phyloP scores from a whole-genome alignment of 2,329 filamentous ascomycete genomes.

The Pezicula radicicola region DNA sequence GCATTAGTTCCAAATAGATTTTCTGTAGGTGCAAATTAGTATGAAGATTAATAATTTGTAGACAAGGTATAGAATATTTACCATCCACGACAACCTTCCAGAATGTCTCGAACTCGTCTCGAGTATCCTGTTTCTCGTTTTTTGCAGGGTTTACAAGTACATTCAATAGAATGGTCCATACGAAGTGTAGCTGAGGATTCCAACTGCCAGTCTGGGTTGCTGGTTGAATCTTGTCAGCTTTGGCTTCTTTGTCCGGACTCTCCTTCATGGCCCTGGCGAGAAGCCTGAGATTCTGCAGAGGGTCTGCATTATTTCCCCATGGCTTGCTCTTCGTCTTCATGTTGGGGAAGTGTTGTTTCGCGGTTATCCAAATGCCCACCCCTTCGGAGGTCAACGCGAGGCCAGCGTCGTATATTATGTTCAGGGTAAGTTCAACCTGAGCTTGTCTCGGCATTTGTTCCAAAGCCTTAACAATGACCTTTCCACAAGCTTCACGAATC shows the following conservation, averaged over 20 bases:
- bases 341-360: constrained; percentile 60
- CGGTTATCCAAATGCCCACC: constrained; percentile 80
- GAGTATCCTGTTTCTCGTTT: constrained; percentile 24
- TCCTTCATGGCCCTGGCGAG: constrained; percentile 80
- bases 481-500: constrained; percentile 85
- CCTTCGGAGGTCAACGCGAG: constrained; percentile 82
- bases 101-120: constrained; percentile 64
- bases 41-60: background rate
- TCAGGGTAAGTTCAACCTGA: constrained; percentile 59
- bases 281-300: constrained; percentile 66
- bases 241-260: constrained; percentile 52
- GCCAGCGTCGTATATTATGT: constrained; percentile 59
- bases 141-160: constrained; percentile 39
- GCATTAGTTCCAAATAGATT: constrained; percentile 79
- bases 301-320: constrained; percentile 68
- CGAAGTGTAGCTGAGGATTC: constrained; percentile 79
- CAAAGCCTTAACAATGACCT: constrained; percentile 73
- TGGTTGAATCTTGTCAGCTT: constrained; percentile 39
- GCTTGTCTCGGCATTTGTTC: constrained; percentile 50
- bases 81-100: constrained; percentile 87
- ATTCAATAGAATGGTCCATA: constrained; percentile 77
- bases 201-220: constrained; percentile 62
- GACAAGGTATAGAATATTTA: constrained; percentile 40
- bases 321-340: constrained; percentile 64
- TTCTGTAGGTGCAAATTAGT: constrained; percentile 45